A percentile compares a stretch with the other conserved stretches of the same genome.
phyloP scores from a whole-genome alignment of 2,329 filamentous ascomycete species.

The Rasamsonia emersonii region DNA sequence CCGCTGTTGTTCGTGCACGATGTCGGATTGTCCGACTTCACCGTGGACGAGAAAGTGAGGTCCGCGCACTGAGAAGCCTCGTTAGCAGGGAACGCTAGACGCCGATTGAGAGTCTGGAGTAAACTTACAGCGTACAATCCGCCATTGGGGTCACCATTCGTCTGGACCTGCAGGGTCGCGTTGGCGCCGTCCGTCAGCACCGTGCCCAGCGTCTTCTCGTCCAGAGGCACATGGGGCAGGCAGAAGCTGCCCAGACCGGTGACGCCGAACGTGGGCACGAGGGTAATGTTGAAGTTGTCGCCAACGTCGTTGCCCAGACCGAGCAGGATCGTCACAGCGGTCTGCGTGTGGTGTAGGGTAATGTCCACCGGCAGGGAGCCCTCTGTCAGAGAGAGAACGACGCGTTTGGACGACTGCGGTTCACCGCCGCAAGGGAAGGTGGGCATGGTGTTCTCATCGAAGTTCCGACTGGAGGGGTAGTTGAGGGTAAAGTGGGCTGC shows the following conservation, averaged over 20 bases:
- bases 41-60: slow-evolving; percentile 53
- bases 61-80: slow-evolving; percentile 55
- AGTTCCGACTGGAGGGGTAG: slow-evolving; percentile 45
- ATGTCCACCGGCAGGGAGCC: slow-evolving; percentile 43
- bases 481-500: slow-evolving; percentile 50
- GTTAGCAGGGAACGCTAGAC: not conserved
- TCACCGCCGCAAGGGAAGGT: slow-evolving; percentile 46
- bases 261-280: slow-evolving; percentile 54
- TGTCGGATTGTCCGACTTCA: slow-evolving; percentile 34
- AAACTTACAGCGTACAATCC: slow-evolving; percentile 58
- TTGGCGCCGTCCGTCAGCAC: slow-evolving; percentile 52
- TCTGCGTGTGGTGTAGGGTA: slow-evolving; percentile 44
- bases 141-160: slow-evolving; percentile 47
- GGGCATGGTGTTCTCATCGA: slow-evolving; percentile 38
- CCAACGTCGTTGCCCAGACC: slow-evolving; percentile 44
- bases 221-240: slow-evolving; percentile 46
- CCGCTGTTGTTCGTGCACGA: slow-evolving; percentile 53
- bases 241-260: slow-evolving; percentile 58
- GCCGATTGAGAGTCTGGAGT: not conserved
- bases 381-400: slow-evolving; percentile 40
- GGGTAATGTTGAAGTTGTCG: slow-evolving; percentile 60
- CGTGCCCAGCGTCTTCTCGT: slow-evolving; percentile 25
- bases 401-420: slow-evolving; percentile 37
- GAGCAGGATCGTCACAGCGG: slow-evolving; percentile 46
- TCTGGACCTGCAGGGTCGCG: slow-evolving; percentile 62